Percentiles rank a stretch among this genome's conserved stretches.
phyloP scores from a whole-genome alignment of 805 yeast species.

The Suhomyces sp. region DNA sequence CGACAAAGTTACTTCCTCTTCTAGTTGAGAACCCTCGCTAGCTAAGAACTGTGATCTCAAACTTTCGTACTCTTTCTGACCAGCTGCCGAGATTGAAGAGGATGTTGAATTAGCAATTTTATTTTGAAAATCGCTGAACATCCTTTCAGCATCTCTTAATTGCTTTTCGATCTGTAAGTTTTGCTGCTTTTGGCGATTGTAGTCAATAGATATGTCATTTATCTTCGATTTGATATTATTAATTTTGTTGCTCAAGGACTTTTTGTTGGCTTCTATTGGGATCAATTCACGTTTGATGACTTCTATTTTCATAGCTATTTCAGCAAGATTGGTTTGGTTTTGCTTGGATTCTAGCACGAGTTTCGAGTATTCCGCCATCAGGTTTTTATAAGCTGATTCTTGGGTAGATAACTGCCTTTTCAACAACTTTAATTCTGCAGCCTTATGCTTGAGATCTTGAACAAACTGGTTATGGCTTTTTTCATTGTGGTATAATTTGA shows the following conservation, averaged over 20 bases:
- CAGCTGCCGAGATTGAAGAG: slow-evolving; percentile 45
- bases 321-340: slow-evolving; percentile 34
- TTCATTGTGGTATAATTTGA: slow-evolving; percentile 64
- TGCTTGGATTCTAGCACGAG: slow-evolving; percentile 43
- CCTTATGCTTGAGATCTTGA: slow-evolving; percentile 32
- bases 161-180: slow-evolving; percentile 46
- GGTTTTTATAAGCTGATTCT: slow-evolving; percentile 24
- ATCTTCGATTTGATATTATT: slow-evolving; percentile 46
- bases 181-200: slow-evolving; percentile 46
- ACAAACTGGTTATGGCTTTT: slow-evolving; percentile 34
- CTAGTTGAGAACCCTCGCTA: slow-evolving; percentile 54
- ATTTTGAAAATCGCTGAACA: slow-evolving; percentile 31
- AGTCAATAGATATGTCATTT: slow-evolving; percentile 50
- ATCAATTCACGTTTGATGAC: slow-evolving; percentile 47
- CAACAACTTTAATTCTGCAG: slow-evolving; percentile 33
- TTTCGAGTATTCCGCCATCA: slow-evolving; percentile 44
- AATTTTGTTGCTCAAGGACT: slow-evolving; percentile 47
- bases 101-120: slow-evolving; percentile 18
- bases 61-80: slow-evolving; percentile 53
- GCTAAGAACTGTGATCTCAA: slow-evolving; percentile 57
- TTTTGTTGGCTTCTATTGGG: slow-evolving; percentile 60
- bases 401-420: slow-evolving; percentile 26
- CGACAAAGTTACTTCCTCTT: slow-evolving; percentile 46
- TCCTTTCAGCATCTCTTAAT: slow-evolving; percentile 39
- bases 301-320: slow-evolving; percentile 42